A percentile compares a stretch with the other conserved stretches of the same genome.
These are phyloP conservation scores for Moesziomyces sp. DNA, from an alignment of 1,284 basidiomycete species.

Conservation along the genomic window DNA sequence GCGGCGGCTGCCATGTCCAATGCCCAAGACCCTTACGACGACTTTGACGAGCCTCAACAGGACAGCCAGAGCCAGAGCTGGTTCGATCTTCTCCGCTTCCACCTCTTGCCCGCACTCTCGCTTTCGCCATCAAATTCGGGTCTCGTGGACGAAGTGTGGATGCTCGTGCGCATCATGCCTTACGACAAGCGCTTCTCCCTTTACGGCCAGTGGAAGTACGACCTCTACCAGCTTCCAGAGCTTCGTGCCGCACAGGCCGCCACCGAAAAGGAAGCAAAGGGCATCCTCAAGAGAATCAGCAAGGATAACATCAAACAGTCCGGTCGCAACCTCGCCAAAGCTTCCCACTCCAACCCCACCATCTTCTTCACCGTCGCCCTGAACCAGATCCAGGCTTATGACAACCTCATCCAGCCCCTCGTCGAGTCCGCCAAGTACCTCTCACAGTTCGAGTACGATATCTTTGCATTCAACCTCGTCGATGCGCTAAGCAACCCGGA, in stretches of 20 bases:
- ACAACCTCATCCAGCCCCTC: constrained; percentile 89
- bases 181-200: constrained; percentile 84
- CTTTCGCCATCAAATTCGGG: constrained; percentile 82
- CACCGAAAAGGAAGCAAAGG: constrained; percentile 71
- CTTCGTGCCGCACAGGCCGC: constrained; percentile 70
- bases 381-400: constrained; percentile 94
- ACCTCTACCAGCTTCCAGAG: constrained; percentile 71
- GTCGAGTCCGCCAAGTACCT: constrained; percentile 90
- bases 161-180: constrained; percentile 80
- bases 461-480: constrained; percentile 86
- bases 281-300: constrained; percentile 65
- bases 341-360: constrained; percentile 91
- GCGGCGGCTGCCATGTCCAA: constrained; percentile 8
- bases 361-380: constrained; percentile 90
- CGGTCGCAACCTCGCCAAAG: constrained; percentile 89
- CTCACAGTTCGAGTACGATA: constrained; percentile 91
- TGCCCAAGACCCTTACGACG: constrained; percentile 12
- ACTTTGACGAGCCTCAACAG: constrained; percentile 23
- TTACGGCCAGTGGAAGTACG: constrained; percentile 94
- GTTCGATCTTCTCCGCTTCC: constrained; percentile 81
- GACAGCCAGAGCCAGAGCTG: constrained; percentile 71
- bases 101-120: constrained; percentile 86
- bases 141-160: constrained; percentile 63
- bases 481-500: constrained; percentile 84
- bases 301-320: constrained; percentile 80